Conservation (phyloP, 176 grass and related monocot genomes). For the Lolium multiflorum region DNA sequence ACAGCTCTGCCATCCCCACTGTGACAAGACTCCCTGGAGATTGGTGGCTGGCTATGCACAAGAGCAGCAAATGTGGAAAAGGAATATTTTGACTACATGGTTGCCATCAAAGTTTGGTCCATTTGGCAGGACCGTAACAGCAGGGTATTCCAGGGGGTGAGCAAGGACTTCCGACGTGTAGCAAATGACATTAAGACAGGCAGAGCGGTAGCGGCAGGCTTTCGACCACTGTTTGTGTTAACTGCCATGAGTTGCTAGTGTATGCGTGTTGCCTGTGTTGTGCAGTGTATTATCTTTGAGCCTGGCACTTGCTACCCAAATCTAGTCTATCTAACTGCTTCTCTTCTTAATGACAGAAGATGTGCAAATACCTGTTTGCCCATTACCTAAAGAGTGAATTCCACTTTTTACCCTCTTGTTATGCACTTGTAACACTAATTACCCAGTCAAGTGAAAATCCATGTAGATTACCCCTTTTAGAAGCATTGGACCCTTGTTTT, state of each 20-base stretch:
- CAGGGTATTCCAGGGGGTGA: constrained; percentile 17
- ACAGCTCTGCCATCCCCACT: neutral
- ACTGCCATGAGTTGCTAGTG: neutral
- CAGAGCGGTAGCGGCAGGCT: neutral
- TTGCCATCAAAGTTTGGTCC: neutral
- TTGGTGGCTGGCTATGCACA: neutral
- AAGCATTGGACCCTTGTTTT: no score
- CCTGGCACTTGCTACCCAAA: neutral
- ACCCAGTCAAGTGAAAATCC: no score
- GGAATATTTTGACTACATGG: neutral
- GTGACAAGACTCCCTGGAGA: neutral
- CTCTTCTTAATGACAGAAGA: neutral
- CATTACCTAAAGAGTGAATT: neutral
- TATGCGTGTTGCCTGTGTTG: neutral
- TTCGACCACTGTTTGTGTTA: neutral
- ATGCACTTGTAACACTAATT: no score
- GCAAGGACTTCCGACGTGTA: neutral
- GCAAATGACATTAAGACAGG: neutral
- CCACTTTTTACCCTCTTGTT: no score
- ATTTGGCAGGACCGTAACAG: neutral
- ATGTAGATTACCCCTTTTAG: no score
- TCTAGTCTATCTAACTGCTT: neutral
- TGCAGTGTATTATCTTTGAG: neutral
- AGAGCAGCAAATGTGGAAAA: neutral
- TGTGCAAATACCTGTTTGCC: neutral